These are phyloP conservation scores for Beauveria sp. DNA, from an alignment of 2,329 filamentous ascomycete genomes.

Conservation along the genomic window DNA sequence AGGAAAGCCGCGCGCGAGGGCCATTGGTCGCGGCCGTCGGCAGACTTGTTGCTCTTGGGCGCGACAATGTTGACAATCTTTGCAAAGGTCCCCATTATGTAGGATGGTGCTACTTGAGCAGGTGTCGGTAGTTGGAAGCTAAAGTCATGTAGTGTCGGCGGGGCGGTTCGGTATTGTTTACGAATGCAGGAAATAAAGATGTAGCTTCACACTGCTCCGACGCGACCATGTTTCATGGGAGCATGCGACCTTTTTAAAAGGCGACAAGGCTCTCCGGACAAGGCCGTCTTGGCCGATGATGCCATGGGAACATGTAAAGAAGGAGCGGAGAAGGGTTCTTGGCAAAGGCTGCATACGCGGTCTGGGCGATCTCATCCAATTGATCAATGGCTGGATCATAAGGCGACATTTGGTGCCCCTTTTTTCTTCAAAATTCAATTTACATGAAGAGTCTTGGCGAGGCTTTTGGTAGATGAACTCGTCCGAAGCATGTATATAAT, in stretches of 20 bases:
- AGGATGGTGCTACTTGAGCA: background rate
- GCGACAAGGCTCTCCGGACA: background rate
- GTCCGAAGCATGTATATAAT: background rate
- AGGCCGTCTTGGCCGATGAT: slow-evolving; percentile 6
- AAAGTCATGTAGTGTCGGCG: background rate
- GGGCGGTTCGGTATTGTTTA: background rate
- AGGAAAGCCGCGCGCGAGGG: slow-evolving; percentile 47
- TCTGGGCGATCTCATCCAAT: background rate
- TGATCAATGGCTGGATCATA: background rate
- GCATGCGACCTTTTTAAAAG: background rate
- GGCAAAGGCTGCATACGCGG: background rate
- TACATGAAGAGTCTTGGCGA: background rate
- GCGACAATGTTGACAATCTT: slow-evolving; percentile 27
- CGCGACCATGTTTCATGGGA: background rate
- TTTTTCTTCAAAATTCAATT: background rate
- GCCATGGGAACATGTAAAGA: background rate
- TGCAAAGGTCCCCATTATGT: slow-evolving; percentile 16
- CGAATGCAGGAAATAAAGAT: background rate
- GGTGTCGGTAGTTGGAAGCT: background rate
- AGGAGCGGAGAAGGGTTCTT: slow-evolving; percentile 7
- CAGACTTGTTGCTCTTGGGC: slow-evolving; percentile 28
- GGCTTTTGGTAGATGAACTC: background rate
- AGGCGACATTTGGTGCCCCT: background rate
- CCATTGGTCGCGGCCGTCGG: slow-evolving; percentile 45
- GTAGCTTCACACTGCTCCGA: background rate